Percentiles rank a stretch among this genome's conserved stretches.
These are phyloP conservation scores for Thraustotheca clavata DNA, from an alignment of 352 stramenopile species.

Conservation along the genomic window DNA sequence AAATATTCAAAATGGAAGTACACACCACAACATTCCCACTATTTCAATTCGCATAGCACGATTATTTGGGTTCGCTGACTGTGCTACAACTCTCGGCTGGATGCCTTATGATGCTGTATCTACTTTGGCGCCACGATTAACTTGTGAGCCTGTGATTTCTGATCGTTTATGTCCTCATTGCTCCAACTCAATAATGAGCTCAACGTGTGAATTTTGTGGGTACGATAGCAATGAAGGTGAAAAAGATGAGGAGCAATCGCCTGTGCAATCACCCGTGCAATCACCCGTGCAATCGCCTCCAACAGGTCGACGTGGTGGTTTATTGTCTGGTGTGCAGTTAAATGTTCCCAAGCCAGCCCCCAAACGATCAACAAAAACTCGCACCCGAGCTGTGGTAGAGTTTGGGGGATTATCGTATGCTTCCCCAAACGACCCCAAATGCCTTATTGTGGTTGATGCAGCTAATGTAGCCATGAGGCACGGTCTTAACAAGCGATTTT, in stretches of 20 bases:
- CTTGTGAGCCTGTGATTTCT: background rate
- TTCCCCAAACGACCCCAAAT: slow-evolving; percentile 25
- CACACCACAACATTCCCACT: background rate
- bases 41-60: slow-evolving; percentile 24
- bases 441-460: slow-evolving; percentile 55
- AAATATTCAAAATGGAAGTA: background rate
- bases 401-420: slow-evolving; percentile 22
- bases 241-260: slow-evolving; percentile 1
- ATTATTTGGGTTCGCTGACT: slow-evolving; percentile 19
- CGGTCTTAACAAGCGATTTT: slow-evolving; percentile 66
- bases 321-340: slow-evolving; percentile 7
- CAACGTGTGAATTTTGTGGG: slow-evolving; percentile 35
- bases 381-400: background rate
- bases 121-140: background rate
- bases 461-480: slow-evolving; percentile 79
- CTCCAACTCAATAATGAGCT: slow-evolving; percentile 32
- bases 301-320: background rate
- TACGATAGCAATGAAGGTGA: slow-evolving; percentile 27
- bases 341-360: background rate
- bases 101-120: slow-evolving; percentile 23
- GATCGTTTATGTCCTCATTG: slow-evolving; percentile 20
- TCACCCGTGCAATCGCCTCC: too few species aligned
- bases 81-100: slow-evolving; percentile 21
- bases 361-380: background rate
- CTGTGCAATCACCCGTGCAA: too few species aligned